These are phyloP conservation scores for Lasiosphaeris hirsuta DNA, from an alignment of 495 filamentous ascomycete species.

Conservation along the genomic window DNA sequence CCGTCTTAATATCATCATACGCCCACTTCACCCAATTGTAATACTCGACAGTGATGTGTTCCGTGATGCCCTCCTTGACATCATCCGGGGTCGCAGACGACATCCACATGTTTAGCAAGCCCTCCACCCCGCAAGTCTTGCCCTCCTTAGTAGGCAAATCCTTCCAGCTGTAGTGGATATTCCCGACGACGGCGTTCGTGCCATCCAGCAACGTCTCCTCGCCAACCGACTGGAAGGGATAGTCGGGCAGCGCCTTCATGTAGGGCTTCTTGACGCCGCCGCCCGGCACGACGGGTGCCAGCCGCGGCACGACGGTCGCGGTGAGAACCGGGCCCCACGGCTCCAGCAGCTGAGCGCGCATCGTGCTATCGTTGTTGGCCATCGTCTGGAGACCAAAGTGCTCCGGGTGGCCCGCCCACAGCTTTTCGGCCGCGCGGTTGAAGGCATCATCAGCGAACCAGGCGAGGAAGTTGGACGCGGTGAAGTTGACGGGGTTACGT, in stretches of 20 bases:
- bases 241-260: slow-evolving; percentile 13
- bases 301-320: slow-evolving; percentile 6
- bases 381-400: slow-evolving; percentile 15
- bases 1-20: slow-evolving; percentile 16
- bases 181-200: slow-evolving; percentile 15
- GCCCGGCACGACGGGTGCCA: slow-evolving; percentile 8
- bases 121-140: slow-evolving; percentile 18
- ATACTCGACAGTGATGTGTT: slow-evolving; percentile 24
- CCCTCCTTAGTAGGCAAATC: slow-evolving; percentile 11
- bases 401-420: slow-evolving; percentile 18
- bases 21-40: slow-evolving; percentile 22
- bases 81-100: slow-evolving; percentile 12
- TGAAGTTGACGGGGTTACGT: slow-evolving; percentile 7
- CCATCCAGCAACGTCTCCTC: slow-evolving; percentile 18
- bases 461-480: slow-evolving; percentile 9
- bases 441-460: slow-evolving; percentile 21
- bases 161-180: slow-evolving; percentile 17
- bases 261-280: slow-evolving; percentile 16
- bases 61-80: slow-evolving; percentile 15
- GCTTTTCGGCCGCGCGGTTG: slow-evolving; percentile 10
- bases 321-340: slow-evolving; percentile 24
- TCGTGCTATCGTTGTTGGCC: slow-evolving; percentile 10
- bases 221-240: slow-evolving; percentile 10
- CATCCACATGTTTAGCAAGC: slow-evolving; percentile 22
- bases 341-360: slow-evolving; percentile 19